phyloP scores from a whole-genome alignment of 208 protist species.

The Trypanosoma platydactyli region DNA sequence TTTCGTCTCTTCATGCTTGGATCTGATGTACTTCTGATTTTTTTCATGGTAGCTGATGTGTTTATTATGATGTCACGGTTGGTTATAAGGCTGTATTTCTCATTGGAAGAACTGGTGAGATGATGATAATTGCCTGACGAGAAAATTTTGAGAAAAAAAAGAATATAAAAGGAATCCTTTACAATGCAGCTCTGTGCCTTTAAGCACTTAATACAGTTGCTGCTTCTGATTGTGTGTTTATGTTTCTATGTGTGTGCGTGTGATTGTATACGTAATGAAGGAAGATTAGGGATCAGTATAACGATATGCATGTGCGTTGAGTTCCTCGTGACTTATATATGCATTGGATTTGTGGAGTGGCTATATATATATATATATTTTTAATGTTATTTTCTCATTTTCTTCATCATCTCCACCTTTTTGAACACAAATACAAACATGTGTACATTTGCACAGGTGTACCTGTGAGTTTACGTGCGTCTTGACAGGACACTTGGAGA shows the following conservation, averaged over 20 bases:
- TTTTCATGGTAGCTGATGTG: slow-evolving; percentile 63
- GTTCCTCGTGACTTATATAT: not conserved
- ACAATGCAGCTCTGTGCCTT: too few species aligned
- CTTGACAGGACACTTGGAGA: not conserved
- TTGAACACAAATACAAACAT: too few species aligned
- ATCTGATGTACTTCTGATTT: slow-evolving; percentile 75
- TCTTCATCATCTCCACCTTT: too few species aligned
- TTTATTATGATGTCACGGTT: slow-evolving; percentile 54
- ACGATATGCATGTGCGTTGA: not conserved
- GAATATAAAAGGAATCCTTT: not conserved
- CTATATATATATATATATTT: too few species aligned
- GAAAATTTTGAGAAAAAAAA: slow-evolving; percentile 5
- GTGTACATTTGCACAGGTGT: too few species aligned
- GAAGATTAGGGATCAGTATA: not conserved
- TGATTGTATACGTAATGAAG: not conserved
- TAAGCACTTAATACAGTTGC: too few species aligned
- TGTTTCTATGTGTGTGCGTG: not conserved
- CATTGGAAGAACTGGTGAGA: slow-evolving; percentile 11
- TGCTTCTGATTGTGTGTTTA: too few species aligned
- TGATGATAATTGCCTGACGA: not conserved
- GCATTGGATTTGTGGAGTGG: too few species aligned
- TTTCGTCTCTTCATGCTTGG: slow-evolving; percentile 74
- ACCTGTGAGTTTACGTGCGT: too few species aligned
- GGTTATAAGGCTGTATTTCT: slow-evolving; percentile 62
- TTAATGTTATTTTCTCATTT: too few species aligned